Evolutionary conservation across 2,329 filamentous ascomycete genomes (phyloP), one percentile per base, ranked within the genome.

Genomic region (Fusarium sp.): DNA sequence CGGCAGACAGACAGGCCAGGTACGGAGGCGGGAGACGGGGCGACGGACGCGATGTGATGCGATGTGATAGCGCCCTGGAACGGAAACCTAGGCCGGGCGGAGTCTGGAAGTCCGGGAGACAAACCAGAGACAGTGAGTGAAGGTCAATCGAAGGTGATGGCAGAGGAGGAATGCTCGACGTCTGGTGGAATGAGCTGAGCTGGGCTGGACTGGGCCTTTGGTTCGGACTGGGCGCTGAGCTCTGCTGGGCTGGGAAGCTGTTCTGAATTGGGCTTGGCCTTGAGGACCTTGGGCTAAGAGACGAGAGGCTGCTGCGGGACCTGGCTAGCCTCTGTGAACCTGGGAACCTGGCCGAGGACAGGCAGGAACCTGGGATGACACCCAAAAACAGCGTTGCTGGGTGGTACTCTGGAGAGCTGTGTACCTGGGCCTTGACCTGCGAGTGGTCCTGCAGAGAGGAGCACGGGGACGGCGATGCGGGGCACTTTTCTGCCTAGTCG

Each of bases 151-250:
- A 77, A 81, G 74, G 71, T 78, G 76, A 78, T 78, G 76, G 66
- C 29, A 74, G 76, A 74, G 68, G 76, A 78, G 74, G 77, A 78
- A 78, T 78, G 77, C 67, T 76, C 68, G 71, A 77, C 54, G 74
- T 76, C 61, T 71, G 68, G 74, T 76, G 76, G 76, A 78, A 79
- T 78, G 77, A 76, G 70, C 73, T 77, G 77, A 74, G 73, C 72
- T 76, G 71, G 65, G 52, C 67, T 73, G 67, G 67, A 68, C 65
- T 69, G 72, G 74, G 76, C 66, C 64, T 63, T 41, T 67, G 45
- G 29, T 56, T 62, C 20, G 39, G 50, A 52, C 52, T 65, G 63
- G 54, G 63, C 52, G 58, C 68, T 74, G 59, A 74, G 61, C 61
- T 74, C 64, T 74, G 45, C 64, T 72, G 63, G 67, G 70, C 76